A percentile compares a stretch with the other conserved stretches of the same genome.
Conservation (phyloP, 768 basidiomycete species). For the Hericium alpestre region DNA sequence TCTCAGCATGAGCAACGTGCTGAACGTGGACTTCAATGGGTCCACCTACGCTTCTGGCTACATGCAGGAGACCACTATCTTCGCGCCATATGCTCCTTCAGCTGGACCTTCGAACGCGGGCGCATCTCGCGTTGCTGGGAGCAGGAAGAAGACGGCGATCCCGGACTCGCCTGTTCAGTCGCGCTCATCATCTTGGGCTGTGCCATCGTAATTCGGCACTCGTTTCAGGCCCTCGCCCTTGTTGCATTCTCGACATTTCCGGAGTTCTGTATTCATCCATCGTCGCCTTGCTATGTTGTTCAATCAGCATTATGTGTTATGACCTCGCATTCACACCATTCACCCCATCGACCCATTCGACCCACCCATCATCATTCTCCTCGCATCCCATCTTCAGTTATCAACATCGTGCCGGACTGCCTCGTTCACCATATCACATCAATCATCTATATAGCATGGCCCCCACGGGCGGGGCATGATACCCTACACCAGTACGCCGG, state of each 20-base stretch:
- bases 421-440: no score
- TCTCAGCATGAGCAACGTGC: background rate
- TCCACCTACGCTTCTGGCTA: background rate
- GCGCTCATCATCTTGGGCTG: background rate
- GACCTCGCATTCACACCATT: no score
- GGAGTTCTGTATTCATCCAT: background rate
- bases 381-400: no score
- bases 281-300: background rate
- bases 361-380: no score
- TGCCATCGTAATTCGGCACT: background rate
- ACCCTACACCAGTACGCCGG: no score
- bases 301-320: no score
- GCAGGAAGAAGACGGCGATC: background rate
- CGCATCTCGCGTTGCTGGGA: slow-evolving; percentile 7
- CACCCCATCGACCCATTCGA: no score
- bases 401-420: no score
- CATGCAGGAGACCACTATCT: background rate
- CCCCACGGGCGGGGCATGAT: no score
- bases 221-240: background rate
- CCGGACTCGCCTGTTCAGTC: background rate
- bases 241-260: background rate
- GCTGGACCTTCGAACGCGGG: slow-evolving; percentile 2
- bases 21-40: background rate
- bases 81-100: slow-evolving; percentile 1
- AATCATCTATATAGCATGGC: no score